These are phyloP conservation scores for Plantago lanceolata DNA, from an alignment of 305 asterid genomes.

Conservation along the genomic window DNA sequence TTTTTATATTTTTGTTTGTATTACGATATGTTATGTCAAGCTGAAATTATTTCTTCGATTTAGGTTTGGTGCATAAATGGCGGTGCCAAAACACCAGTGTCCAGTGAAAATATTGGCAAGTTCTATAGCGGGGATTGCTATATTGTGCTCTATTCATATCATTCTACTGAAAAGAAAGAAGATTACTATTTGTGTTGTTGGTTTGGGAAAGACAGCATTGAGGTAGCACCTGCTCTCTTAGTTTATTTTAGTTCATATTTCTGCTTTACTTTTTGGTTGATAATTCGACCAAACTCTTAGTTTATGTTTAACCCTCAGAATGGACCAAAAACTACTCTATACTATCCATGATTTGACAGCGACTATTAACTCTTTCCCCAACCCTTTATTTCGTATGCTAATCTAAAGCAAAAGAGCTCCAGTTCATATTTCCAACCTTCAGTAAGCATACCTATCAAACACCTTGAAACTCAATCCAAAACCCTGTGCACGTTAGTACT, in stretches of 20 bases:
- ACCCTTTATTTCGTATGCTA: neutral
- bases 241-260: neutral
- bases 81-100: conserved; percentile 40
- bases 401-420: neutral
- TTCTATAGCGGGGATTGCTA: conserved; percentile 69
- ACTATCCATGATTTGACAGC: neutral
- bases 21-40: conserved; percentile 16
- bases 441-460: neutral
- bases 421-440: neutral
- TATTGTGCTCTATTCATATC: conserved; percentile 53
- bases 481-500: neutral
- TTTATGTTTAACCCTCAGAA: neutral
- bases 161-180: conserved; percentile 55
- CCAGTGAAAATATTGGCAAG: conserved; percentile 51
- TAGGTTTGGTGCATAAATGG: conserved; percentile 63
- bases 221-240: conserved; percentile 32
- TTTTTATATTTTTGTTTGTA: conserved; percentile 5
- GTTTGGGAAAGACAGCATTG: conserved; percentile 62
- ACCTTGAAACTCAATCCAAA: neutral
- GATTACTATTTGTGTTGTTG: conserved; percentile 60
- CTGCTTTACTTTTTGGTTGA: neutral
- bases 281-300: neutral
- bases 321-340: neutral
- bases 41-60: conserved; percentile 18
- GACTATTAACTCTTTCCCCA: neutral